Percentiles rank a stretch among this genome's conserved stretches.
Conservation (phyloP, 139 green algal species). For the Volvox africanus region DNA sequence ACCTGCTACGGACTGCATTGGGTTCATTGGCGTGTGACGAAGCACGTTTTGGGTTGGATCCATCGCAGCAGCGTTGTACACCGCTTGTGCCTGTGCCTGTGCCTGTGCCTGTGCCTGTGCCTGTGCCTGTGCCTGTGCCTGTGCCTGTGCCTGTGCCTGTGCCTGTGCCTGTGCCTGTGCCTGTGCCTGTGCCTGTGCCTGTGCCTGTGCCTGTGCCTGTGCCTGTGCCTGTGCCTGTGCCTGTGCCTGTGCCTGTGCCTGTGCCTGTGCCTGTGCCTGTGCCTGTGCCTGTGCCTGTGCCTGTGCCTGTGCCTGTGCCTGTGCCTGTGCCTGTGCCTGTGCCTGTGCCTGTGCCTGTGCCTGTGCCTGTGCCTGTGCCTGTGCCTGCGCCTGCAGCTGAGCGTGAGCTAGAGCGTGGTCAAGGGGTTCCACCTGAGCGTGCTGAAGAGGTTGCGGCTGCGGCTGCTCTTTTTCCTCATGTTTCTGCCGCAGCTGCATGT, state of each 20-base stretch:
- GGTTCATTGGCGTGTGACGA: too few species aligned
- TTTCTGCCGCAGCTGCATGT: conserved; percentile 4
- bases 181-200: not conserved
- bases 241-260: not conserved
- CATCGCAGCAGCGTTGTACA: too few species aligned
- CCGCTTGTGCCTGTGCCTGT: not conserved
- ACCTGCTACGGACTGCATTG: too few species aligned
- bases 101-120: not conserved
- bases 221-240: not conserved
- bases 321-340: not conserved
- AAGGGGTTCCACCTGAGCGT: not conserved
- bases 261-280: not conserved
- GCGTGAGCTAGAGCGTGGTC: too few species aligned
- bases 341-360: not conserved
- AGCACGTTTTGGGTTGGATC: too few species aligned
- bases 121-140: not conserved
- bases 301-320: not conserved
- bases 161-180: not conserved
- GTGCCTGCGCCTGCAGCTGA: not conserved
- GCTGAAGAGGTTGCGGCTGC: not conserved
- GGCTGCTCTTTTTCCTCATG: not conserved
- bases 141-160: not conserved
- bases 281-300: not conserved
- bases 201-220: not conserved
- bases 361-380: not conserved